These are phyloP conservation scores for Mycena olivaceomarginata DNA, from an alignment of 768 basidiomycete genomes.

Conservation along the genomic window DNA sequence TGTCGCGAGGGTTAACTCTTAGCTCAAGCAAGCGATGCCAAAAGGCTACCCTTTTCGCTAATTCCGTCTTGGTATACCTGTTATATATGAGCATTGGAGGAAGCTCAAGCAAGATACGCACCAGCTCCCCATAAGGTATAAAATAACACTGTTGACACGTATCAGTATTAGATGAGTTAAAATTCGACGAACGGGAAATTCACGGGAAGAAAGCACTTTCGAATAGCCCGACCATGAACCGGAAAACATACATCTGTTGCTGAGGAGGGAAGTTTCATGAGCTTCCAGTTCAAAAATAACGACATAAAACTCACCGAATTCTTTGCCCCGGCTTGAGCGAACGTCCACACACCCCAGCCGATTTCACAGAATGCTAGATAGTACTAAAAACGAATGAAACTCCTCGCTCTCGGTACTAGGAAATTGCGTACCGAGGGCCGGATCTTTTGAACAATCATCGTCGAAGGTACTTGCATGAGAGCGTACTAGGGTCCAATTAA, in stretches of 20 bases:
- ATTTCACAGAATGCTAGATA: slow-evolving; percentile 47
- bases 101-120: not conserved
- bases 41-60: slow-evolving; percentile 46
- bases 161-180: no score
- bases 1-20: not conserved
- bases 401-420: not conserved
- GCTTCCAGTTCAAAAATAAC: not conserved
- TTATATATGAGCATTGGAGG: not conserved
- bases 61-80: slow-evolving; percentile 47
- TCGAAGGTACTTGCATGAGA: slow-evolving; percentile 47
- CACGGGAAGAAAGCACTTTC: slow-evolving; percentile 50
- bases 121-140: slow-evolving; percentile 51
- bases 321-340: slow-evolving; percentile 50
- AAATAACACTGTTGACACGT: slow-evolving; percentile 7
- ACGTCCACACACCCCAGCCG: slow-evolving; percentile 52
- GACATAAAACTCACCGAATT: slow-evolving; percentile 31
- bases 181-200: slow-evolving; percentile 15
- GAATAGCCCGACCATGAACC: slow-evolving; percentile 49
- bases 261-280: not conserved
- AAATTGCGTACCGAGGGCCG: slow-evolving; percentile 43
- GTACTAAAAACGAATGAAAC: slow-evolving; percentile 19
- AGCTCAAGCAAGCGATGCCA: not conserved
- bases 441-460: slow-evolving; percentile 48
- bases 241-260: slow-evolving; percentile 51
- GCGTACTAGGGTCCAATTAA: slow-evolving; percentile 31